Conservation (phyloP, 352 stramenopile genomes). For the Globisporangium heterothallicum region DNA sequence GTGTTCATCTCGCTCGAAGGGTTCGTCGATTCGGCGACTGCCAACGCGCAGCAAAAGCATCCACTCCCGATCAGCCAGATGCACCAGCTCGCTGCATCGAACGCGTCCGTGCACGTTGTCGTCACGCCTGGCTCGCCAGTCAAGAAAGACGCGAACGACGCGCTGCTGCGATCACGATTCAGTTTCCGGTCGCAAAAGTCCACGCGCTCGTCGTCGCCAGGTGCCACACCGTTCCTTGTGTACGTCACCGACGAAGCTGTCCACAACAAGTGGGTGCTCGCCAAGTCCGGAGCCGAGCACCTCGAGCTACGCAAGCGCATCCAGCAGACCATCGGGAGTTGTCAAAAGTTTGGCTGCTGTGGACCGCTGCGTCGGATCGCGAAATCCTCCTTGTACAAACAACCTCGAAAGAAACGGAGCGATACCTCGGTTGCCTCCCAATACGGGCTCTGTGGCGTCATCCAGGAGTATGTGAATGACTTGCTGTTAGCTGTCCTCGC, state of each 20-base stretch:
- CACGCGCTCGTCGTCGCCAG: conserved; percentile 1
- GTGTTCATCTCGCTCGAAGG: conserved; percentile 78
- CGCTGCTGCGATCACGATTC: conserved; percentile 9
- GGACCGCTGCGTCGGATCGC: conserved; percentile 46
- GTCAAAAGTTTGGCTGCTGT: conserved; percentile 47
- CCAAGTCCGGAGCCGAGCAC: conserved; percentile 46
- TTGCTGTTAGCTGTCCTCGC: conserved; percentile 32
- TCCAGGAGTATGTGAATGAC: conserved; percentile 68
- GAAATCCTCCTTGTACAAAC: conserved; percentile 35
- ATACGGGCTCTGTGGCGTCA: conserved; percentile 33
- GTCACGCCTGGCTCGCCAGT: conserved; percentile 59
- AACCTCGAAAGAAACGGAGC: conserved; percentile 26
- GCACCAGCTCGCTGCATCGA: conserved; percentile 7
- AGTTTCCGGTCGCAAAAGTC: neutral
- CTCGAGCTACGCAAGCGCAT: conserved; percentile 35
- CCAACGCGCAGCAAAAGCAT: conserved; percentile 2
- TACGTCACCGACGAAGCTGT: conserved; percentile 72
- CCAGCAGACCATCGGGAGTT: conserved; percentile 25
- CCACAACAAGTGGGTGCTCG: conserved; percentile 65
- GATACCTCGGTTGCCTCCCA: conserved; percentile 29
- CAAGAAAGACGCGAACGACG: conserved; percentile 25
- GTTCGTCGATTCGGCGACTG: conserved; percentile 27
- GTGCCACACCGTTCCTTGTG: conserved; percentile 39
- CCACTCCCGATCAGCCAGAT: conserved; percentile 12
- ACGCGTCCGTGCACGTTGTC: conserved; percentile 40